A percentile compares a stretch with the other conserved stretches of the same genome.
phyloP scores from a whole-genome alignment of 768 basidiomycete genomes.

The Boletales sp. region DNA sequence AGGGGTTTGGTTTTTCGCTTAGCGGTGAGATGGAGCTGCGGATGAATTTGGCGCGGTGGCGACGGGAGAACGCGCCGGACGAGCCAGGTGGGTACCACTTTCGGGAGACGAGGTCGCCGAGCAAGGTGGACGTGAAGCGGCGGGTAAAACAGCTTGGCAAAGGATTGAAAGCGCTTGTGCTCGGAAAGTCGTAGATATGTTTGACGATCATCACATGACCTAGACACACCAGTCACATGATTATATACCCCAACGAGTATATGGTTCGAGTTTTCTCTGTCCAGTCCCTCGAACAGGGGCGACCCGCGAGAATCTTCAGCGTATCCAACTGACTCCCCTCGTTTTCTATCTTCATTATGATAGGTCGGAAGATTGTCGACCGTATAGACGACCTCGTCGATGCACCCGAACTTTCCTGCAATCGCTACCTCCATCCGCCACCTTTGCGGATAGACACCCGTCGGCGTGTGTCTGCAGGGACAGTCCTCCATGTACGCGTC shows the following conservation, averaged over 20 bases:
- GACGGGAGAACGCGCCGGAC: slow-evolving; percentile 27
- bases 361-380: slow-evolving; percentile 24
- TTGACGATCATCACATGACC: slow-evolving; percentile 5
- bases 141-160: slow-evolving; percentile 28
- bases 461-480: slow-evolving; percentile 2
- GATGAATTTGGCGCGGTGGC: slow-evolving; percentile 48
- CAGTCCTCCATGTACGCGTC: slow-evolving; percentile 13
- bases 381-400: slow-evolving; percentile 22
- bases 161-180: slow-evolving; percentile 30
- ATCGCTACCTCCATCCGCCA: slow-evolving; percentile 6
- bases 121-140: slow-evolving; percentile 20
- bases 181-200: slow-evolving; percentile 15
- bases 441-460: slow-evolving; percentile 14
- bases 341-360: slow-evolving; percentile 24
- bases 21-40: slow-evolving; percentile 59
- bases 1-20: slow-evolving; percentile 45
- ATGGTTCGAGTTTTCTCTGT: too few species aligned
- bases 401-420: slow-evolving; percentile 4
- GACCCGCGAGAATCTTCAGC: background rate
- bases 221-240: slow-evolving; percentile 6
- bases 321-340: slow-evolving; percentile 14
- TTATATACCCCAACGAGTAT: slow-evolving; percentile 1
- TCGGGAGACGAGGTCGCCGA: slow-evolving; percentile 22
- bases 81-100: slow-evolving; percentile 31
- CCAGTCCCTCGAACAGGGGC: too few species aligned